A percentile compares a stretch with the other conserved stretches of the same genome.
phyloP scores from a whole-genome alignment of 345 rosid species.

The Pistacia atlantica region DNA sequence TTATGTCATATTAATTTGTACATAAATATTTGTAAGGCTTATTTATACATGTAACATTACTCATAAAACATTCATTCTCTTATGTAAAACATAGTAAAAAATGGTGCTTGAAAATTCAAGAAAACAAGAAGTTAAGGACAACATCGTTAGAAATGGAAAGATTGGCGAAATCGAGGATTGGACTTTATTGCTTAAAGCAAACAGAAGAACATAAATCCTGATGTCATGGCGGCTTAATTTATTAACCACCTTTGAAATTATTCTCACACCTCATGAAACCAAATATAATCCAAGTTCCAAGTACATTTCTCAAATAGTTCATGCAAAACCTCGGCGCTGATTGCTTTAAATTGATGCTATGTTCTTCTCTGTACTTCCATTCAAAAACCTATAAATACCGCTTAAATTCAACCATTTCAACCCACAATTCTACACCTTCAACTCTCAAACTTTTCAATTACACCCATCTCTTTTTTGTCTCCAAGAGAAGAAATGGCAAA shows the following conservation, averaged over 20 bases:
- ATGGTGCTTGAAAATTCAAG: too few species aligned
- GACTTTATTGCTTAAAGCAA: background rate
- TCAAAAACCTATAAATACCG: constrained; percentile 36
- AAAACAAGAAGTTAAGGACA: background rate
- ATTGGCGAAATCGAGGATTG: background rate
- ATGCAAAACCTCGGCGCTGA: background rate
- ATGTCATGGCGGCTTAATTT: too few species aligned
- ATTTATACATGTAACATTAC: too few species aligned
- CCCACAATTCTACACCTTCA: constrained; percentile 18
- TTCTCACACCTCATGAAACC: too few species aligned
- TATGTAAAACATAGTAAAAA: too few species aligned
- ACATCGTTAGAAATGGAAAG: background rate
- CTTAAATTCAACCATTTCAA: constrained; percentile 16
- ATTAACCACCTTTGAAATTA: too few species aligned
- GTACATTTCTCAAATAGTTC: too few species aligned
- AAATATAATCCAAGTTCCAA: too few species aligned
- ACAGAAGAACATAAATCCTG: background rate
- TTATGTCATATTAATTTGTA: too few species aligned
- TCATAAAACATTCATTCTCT: too few species aligned
- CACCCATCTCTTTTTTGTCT: background rate
- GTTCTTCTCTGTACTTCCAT: background rate
- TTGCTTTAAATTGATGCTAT: background rate
- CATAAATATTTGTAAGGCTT: too few species aligned
- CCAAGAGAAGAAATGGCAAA: constrained; percentile 25
- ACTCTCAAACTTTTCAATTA: constrained; percentile 3